Evolutionary conservation across 2,329 filamentous ascomycete genomes (phyloP), one percentile per base, ranked within the genome.

Genomic region (Rutstroemia sp.): DNA sequence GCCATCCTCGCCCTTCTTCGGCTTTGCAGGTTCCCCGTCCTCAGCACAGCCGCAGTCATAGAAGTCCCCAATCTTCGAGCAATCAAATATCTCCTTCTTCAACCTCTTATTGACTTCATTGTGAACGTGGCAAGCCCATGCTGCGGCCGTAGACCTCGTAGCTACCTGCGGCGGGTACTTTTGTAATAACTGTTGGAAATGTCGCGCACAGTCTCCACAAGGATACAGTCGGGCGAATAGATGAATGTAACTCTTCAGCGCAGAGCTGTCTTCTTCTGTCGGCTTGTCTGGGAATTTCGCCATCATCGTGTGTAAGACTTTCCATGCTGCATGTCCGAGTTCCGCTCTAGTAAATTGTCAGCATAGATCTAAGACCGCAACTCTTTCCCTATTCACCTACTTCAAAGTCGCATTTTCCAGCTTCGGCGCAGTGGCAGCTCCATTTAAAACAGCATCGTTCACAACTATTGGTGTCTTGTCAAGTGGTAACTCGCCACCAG

Each of bases 351-450:
- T 23, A 9, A 19, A 12, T 48, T 25, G 50, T 63, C 48, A 65
- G 61, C 30, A 50, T 30, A 30, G 7, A 12, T 3, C 21, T 41
- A 42, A 38, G 23, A 27, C 12, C 9, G 34, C 6, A n/a, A 39
- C 16, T 44, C n/a, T n/a, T n/a, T n/a, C 18, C 41, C 9, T 12
- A 5, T 14, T 30, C 38, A 67, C 77, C 50, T 75, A 87, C 85
- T 92, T 94, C 54, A 83, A 76, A 6, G 89, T 94, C 59, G 86
- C 88, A 72, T 94, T 94, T 67, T 88, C 89, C 53, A 94, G 75
- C 72, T 90, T 91, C 1, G 88, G 86, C 51, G 88, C 88, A 66
- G 91, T 92, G 3, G 84, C 85, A 55, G 82, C 82, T 56, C 87
- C 88, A 18, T 78, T 77, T 21, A 90, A 75, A 18, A 86, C 71